A percentile compares a stretch with the other conserved stretches of the same genome.
Evolutionary conservation across 1,284 basidiomycete genomes (phyloP).

Genomic region (Erythrobasidium hasegawianum): DNA sequence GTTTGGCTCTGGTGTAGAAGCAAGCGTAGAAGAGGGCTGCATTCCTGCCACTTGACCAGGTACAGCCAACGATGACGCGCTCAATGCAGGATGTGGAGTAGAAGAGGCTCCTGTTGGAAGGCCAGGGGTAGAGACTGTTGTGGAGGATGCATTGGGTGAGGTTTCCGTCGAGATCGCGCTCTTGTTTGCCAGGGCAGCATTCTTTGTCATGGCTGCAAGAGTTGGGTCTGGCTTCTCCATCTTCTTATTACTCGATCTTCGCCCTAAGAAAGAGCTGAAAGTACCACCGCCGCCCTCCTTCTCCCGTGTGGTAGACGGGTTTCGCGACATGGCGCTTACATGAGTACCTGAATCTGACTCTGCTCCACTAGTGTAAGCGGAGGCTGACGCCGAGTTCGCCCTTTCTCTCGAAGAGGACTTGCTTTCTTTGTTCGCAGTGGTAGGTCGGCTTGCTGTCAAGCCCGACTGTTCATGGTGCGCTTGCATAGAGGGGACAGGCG

Average conservation of each 20-base stretch:
- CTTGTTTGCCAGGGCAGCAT: neutral
- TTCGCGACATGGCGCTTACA: slow-evolving; percentile 9
- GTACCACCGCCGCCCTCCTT: slow-evolving; percentile 16
- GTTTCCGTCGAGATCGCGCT: neutral
- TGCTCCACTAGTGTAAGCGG: slow-evolving; percentile 15
- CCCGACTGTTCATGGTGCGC: neutral
- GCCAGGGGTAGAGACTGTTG: neutral
- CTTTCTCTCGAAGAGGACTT: slow-evolving; percentile 3
- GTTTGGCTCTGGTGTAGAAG: no score
- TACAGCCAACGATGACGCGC: neutral
- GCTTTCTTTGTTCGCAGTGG: neutral
- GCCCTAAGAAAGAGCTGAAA: slow-evolving; percentile 15
- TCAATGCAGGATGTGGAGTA: neutral
- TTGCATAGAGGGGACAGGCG: neutral
- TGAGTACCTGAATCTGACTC: slow-evolving; percentile 18
- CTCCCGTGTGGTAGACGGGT: slow-evolving; percentile 15
- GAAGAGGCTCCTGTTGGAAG: no score
- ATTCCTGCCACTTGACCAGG: neutral
- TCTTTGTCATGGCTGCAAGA: slow-evolving; percentile 14
- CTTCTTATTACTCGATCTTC: slow-evolving; percentile 31
- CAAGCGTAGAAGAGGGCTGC: slow-evolving; percentile 10
- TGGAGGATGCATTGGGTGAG: slow-evolving; percentile 21
- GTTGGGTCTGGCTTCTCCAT: slow-evolving; percentile 23
- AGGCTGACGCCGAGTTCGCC: slow-evolving; percentile 21
- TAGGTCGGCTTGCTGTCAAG: neutral